Evolutionary conservation across 192 early-diverging fungal genomes (phyloP).

Genomic region (Coemansia sp.): DNA sequence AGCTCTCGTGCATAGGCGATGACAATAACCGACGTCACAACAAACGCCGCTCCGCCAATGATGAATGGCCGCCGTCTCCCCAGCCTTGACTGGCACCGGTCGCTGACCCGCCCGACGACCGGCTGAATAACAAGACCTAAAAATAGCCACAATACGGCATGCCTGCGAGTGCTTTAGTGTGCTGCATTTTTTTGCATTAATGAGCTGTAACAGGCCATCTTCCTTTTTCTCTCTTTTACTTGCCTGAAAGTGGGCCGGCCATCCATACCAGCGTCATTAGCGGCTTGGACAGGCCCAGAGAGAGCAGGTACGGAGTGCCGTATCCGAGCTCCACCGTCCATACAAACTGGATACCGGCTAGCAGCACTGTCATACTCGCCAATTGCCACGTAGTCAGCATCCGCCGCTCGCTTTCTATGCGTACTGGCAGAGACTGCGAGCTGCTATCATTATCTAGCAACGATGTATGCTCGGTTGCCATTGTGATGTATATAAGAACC

Average conservation of each 20-base stretch:
- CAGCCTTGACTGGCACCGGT: slow-evolving; percentile 65
- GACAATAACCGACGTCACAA: slow-evolving; percentile 34
- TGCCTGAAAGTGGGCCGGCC: slow-evolving; percentile 82
- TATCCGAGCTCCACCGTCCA: slow-evolving; percentile 60
- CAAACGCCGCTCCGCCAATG: slow-evolving; percentile 64
- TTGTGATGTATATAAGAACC: not conserved
- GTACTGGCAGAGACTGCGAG: too few species aligned
- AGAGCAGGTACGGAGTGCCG: slow-evolving; percentile 87
- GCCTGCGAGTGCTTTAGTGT: too few species aligned
- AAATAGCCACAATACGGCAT: not conserved
- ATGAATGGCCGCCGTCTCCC: slow-evolving; percentile 90
- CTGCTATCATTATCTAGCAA: slow-evolving; percentile 16
- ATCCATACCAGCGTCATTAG: slow-evolving; percentile 94
- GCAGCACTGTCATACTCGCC: slow-evolving; percentile 45
- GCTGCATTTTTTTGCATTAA: not conserved
- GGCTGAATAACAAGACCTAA: slow-evolving; percentile 73
- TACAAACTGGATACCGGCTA: slow-evolving; percentile 58
- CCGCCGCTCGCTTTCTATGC: slow-evolving; percentile 17
- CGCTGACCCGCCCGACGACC: slow-evolving; percentile 82
- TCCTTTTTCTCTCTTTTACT: not conserved
- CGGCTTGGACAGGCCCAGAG: slow-evolving; percentile 80
- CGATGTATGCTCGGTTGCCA: slow-evolving; percentile 21
- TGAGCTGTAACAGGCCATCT: not conserved
- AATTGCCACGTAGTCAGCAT: slow-evolving; percentile 38
- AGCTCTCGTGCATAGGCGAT: slow-evolving; percentile 52